phyloP scores from a whole-genome alignment of 306 rosid genomes.

The Oemleria cerasiformis region DNA sequence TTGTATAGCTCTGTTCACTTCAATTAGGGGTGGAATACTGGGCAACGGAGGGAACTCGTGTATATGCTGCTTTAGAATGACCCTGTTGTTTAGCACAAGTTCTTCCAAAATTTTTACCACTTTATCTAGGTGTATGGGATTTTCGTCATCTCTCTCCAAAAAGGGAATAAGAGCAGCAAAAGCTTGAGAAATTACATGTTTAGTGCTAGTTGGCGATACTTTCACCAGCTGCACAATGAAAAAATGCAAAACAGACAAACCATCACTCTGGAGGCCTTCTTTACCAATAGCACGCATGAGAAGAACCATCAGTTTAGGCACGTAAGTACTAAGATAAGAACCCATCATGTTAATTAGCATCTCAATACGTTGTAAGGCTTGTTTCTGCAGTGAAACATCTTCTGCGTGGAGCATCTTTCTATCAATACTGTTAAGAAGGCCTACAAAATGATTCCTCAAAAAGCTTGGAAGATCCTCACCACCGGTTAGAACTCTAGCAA shows the following conservation, averaged over 20 bases:
- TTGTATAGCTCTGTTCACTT: conserved; percentile 76
- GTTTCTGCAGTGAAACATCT: conserved; percentile 62
- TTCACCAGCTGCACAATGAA: conserved; percentile 70
- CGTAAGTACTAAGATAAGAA: conserved; percentile 74
- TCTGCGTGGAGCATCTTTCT: conserved; percentile 95
- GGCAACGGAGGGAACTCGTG: conserved; percentile 87
- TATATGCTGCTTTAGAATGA: conserved; percentile 60
- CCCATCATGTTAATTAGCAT: conserved; percentile 94
- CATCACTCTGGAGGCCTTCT: conserved; percentile 70
- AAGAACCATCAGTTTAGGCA: conserved; percentile 92
- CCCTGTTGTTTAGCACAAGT: conserved; percentile 67
- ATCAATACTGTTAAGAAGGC: conserved; percentile 81
- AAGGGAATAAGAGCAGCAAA: conserved; percentile 95
- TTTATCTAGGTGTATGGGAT: conserved; percentile 59
- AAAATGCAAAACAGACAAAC: conserved; percentile 76
- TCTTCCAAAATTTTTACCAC: conserved; percentile 80
- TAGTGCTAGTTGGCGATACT: conserved; percentile 78
- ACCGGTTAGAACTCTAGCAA: conserved; percentile 81
- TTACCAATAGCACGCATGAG: conserved; percentile 84
- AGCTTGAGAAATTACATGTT: conserved; percentile 85
- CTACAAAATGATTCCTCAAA: conserved; percentile 85
- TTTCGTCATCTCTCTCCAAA: conserved; percentile 73
- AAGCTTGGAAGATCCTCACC: conserved; percentile 88
- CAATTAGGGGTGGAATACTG: conserved; percentile 60
- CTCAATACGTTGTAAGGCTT: conserved; percentile 85